Base-by-base conservation (phyloP, 768 basidiomycete genomes). In the Cyathus striatus region DNA sequence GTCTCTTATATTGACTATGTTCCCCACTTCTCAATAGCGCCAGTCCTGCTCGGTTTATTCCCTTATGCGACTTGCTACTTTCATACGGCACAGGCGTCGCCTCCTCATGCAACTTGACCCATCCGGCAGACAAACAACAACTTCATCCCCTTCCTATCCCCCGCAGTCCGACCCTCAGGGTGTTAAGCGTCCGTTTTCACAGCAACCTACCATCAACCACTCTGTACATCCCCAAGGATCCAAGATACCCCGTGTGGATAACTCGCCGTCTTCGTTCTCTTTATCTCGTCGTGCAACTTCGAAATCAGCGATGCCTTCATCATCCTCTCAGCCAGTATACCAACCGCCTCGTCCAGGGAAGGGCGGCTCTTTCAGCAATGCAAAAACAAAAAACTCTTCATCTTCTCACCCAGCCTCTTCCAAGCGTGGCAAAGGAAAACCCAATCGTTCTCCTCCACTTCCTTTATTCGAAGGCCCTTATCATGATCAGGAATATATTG, bases 81-180 rank as follows among this genome's bases (percentile, higher is more conserved):
- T 69, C 41, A 59, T 75, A 48, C 65, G 68, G 51, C 60, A 67
- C 44, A 70, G 75, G 71, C 71, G 64, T 61, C 68, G 73, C 65
- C 70, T 78, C 61, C 67, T 78, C 67, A 81, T 82, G 79, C 75
- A 76, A 70, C 54, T 75, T 53, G 71, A 78, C 61, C 61, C 35
- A 36, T 13, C 66, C 21, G 50, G 61, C 22, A 55, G 57, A 47
- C 54, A 51, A 40, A 23, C 49, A 35, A 25, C 62, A 34, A 51
- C 60, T 44, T 56, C 61, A 24, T 42, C 50, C n/a, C 42, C 53
- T 21, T 43, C 49, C 40, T 39, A 43, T 30, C 33, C 46, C 18
- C 41, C 52, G 13, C 21, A 50, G 23, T 14, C 49, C 36, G 44
- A 46, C 34, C 23, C 40, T 20, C 46, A 41, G 26, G 46, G 51